Percentiles rank a stretch among this genome's conserved stretches.
phyloP scores from a whole-genome alignment of 768 basidiomycete species.

The Leccinum olivaceopallidum region DNA sequence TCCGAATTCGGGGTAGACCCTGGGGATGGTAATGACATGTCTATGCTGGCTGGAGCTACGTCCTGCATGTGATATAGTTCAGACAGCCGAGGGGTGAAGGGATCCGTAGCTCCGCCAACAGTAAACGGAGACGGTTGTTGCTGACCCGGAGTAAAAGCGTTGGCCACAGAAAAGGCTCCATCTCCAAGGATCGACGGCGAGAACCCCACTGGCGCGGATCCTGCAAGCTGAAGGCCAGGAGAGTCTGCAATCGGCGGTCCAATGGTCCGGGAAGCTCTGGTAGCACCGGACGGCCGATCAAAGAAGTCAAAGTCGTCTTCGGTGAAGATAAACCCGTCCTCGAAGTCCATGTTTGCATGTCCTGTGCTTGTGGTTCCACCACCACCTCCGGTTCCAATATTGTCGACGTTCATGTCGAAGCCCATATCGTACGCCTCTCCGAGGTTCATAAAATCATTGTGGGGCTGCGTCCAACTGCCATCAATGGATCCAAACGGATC shows the following conservation, averaged over 20 bases:
- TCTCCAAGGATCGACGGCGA: conserved; percentile 36
- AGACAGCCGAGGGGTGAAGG: conserved; percentile 22
- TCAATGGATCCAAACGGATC: conserved; percentile 46
- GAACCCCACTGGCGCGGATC: conserved; percentile 35
- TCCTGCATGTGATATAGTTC: conserved; percentile 28
- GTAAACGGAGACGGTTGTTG: conserved; percentile 32
- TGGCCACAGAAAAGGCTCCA: conserved; percentile 25
- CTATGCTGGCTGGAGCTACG: conserved; percentile 36
- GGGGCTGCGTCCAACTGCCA: conserved; percentile 40
- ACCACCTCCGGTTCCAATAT: conserved; percentile 33
- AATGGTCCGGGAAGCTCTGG: conserved; percentile 23
- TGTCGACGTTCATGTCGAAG: conserved; percentile 46
- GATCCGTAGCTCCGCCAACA: conserved; percentile 23
- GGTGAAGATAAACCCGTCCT: conserved; percentile 59
- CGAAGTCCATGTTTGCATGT: conserved; percentile 47
- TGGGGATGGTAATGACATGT: conserved; percentile 52
- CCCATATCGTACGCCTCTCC: conserved; percentile 44
- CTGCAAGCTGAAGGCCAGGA: conserved; percentile 34
- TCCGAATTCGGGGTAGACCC: conserved; percentile 49
- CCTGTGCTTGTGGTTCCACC: conserved; percentile 25
- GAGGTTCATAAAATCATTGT: conserved; percentile 38
- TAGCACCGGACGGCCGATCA: conserved; percentile 51
- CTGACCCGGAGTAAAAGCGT: conserved; percentile 26
- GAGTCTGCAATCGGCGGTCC: conserved; percentile 18
- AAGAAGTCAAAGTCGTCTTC: conserved; percentile 92